A percentile compares a stretch with the other conserved stretches of the same genome.
Evolutionary conservation across 2,329 filamentous ascomycete genomes (phyloP).

Genomic region (Mariannaea elegans): DNA sequence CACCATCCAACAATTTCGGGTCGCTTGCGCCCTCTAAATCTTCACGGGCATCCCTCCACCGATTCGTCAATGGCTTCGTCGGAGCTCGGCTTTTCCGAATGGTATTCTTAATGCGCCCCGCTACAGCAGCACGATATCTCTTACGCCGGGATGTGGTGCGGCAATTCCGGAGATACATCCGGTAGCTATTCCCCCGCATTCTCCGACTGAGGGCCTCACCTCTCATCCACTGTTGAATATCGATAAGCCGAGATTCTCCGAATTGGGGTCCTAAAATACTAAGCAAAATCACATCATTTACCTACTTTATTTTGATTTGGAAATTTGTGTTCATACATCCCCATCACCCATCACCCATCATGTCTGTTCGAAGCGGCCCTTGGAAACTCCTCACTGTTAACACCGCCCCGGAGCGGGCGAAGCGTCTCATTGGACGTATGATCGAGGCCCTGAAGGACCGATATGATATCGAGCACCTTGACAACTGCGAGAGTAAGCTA

Average conservation of each 20-base stretch:
- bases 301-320: not conserved
- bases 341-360: not conserved
- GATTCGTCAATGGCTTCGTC: conserved; percentile 6
- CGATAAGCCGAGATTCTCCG: conserved; percentile 14
- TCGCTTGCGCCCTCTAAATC: not conserved
- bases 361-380: conserved; percentile 51
- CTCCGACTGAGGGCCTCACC: not conserved
- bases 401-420: conserved; percentile 71
- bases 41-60: conserved; percentile 5
- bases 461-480: conserved; percentile 70
- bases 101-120: not conserved
- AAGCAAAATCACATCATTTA: not conserved
- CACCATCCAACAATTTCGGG: not conserved
- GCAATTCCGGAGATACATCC: conserved; percentile 22
- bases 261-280: conserved; percentile 2
- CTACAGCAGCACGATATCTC: not conserved
- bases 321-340: not conserved
- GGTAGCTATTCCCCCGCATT: conserved; percentile 16
- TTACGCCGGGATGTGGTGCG: conserved; percentile 17
- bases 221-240: not conserved
- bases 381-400: conserved; percentile 75
- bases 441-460: conserved; percentile 68
- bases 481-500: conserved; percentile 66
- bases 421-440: conserved; percentile 68
- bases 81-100: conserved; percentile 15